Conservation (phyloP, 225 moss, liverwort and hornwort genomes). For the Sphagnum contortum region DNA sequence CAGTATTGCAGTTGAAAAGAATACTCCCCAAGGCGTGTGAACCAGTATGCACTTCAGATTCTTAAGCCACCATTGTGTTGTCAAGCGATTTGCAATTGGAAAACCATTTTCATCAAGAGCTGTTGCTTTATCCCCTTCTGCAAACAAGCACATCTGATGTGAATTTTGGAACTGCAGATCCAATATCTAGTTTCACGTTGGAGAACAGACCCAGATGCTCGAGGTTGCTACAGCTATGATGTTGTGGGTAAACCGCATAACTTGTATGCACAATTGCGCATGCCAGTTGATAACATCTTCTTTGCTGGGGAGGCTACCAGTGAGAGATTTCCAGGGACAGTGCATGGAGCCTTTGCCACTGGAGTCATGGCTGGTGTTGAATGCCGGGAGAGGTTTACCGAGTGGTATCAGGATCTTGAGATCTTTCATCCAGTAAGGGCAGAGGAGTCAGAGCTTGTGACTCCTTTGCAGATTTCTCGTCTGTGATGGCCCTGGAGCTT, state of each 20-base stretch:
- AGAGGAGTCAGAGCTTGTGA: conserved; percentile 55
- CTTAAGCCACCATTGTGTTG: background rate
- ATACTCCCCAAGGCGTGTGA: conserved; percentile 85
- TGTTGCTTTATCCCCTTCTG: too few relatives aligned
- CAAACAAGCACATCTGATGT: background rate
- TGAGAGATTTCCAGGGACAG: conserved; percentile 87
- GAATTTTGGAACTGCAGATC: conserved; percentile 31
- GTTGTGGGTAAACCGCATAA: conserved; percentile 89
- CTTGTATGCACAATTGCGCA: conserved; percentile 73
- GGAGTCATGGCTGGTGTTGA: conserved; percentile 94
- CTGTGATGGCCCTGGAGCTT: conserved; percentile 29
- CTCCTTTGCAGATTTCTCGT: conserved; percentile 81
- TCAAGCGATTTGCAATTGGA: too few relatives aligned
- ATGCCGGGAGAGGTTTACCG: conserved; percentile 66
- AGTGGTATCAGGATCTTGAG: conserved; percentile 68
- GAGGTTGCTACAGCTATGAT: conserved; percentile 96
- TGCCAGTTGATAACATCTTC: conserved; percentile 81
- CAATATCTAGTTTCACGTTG: conserved; percentile 82
- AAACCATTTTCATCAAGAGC: too few relatives aligned
- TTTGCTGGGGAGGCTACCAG: conserved; percentile 98
- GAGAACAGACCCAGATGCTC: conserved; percentile 83
- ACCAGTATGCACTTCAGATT: conserved; percentile 41
- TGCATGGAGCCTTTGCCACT: conserved; percentile 87
- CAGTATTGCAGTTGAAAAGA: conserved; percentile 86
- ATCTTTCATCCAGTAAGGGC: conserved; percentile 98